phyloP scores from a whole-genome alignment of 2,329 filamentous ascomycete genomes.

The Penicillium sp. region DNA sequence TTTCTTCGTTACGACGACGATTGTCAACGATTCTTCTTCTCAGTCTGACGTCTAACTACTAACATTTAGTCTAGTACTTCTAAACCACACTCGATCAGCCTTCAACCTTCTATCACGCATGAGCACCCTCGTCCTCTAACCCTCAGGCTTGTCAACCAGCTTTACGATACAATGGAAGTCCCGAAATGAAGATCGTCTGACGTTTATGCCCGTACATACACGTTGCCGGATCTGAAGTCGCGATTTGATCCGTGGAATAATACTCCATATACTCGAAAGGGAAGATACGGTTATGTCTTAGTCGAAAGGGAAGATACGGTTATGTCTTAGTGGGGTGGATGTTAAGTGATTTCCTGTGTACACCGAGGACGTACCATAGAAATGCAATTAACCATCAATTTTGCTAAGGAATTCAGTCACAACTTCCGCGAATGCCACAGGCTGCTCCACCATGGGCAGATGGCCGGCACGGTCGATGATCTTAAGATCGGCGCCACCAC shows the following conservation, averaged over 20 bases:
- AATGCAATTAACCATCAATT: conserved; percentile 20
- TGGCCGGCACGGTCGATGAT: conserved; percentile 71
- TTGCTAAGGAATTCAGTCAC: conserved; percentile 56
- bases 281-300: not conserved
- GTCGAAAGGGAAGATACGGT: not conserved
- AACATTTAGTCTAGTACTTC: not conserved
- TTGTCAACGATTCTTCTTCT: not conserved
- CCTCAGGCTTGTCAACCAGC: no score
- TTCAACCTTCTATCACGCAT: not conserved
- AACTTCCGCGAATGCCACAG: conserved; percentile 64
- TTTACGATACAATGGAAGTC: not conserved
- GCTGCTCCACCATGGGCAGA: conserved; percentile 78
- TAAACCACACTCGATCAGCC: not conserved
- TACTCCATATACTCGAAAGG: not conserved
- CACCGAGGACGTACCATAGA: not conserved
- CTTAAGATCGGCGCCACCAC: conserved; percentile 58
- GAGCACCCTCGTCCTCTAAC: not conserved
- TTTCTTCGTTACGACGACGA: not conserved
- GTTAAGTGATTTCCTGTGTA: not conserved
- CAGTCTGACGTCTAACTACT: no score
- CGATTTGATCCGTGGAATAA: not conserved
- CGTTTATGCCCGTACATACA: not conserved
- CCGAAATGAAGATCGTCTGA: not conserved
- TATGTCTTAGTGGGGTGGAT: not conserved
- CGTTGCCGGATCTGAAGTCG: not conserved